These are phyloP conservation scores for Penicillium crustosum DNA, from an alignment of 2,329 filamentous ascomycete genomes.

Conservation along the genomic window DNA sequence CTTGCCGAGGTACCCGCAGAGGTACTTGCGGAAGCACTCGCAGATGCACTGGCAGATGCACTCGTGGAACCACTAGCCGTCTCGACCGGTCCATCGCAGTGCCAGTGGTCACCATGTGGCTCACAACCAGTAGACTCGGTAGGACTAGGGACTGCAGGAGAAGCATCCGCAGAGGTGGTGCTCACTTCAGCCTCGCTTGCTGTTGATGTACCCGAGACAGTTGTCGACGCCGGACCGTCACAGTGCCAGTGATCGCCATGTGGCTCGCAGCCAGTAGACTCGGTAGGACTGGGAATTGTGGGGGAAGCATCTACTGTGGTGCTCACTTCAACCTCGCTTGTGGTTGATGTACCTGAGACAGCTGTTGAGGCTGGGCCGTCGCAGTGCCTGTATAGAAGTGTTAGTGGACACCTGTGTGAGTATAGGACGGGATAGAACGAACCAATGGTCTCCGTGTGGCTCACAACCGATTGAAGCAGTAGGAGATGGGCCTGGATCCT, in stretches of 20 bases:
- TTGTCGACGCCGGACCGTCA: conserved; percentile 13
- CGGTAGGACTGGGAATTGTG: conserved; percentile 22
- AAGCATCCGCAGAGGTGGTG: not conserved
- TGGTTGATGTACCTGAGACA: not conserved
- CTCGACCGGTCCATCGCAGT: conserved; percentile 23
- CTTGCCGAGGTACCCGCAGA: not conserved
- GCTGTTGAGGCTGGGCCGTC: conserved; percentile 26
- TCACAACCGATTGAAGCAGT: conserved; percentile 31
- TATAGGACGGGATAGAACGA: not conserved
- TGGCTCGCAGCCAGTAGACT: conserved; percentile 21
- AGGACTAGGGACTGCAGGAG: conserved; percentile 21
- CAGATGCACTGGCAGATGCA: not conserved
- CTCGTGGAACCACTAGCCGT: conserved; percentile 1
- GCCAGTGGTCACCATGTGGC: conserved; percentile 26
- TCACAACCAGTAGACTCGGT: conserved; percentile 24
- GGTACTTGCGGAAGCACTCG: not conserved
- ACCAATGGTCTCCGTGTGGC: conserved; percentile 32
- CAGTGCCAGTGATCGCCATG: conserved; percentile 28
- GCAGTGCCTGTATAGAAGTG: conserved; percentile 29
- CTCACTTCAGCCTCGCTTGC: not conserved
- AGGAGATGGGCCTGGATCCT: conserved; percentile 32
- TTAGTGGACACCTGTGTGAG: not conserved
- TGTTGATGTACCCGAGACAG: not conserved
- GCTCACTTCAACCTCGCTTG: too few relatives aligned
- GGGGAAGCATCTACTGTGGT: conserved; percentile 6